These are phyloP conservation scores for Cornus suecica DNA, from an alignment of 148 eudicot species.

Conservation along the genomic window DNA sequence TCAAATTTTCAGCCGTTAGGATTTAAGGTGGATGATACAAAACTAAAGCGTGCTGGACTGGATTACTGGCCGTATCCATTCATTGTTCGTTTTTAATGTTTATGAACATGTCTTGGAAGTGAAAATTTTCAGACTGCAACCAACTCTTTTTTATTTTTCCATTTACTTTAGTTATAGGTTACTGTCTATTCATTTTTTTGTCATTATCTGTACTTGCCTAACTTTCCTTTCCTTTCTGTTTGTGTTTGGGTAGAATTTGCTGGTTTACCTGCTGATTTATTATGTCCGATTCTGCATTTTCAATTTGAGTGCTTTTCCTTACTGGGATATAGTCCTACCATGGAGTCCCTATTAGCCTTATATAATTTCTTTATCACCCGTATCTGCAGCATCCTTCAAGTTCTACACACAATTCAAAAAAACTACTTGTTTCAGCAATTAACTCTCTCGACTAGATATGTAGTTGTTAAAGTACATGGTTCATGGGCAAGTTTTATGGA, in stretches of 20 bases:
- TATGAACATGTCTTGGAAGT: background rate
- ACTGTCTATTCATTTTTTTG: background rate
- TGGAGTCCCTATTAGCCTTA: background rate
- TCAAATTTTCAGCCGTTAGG: conserved; percentile 77
- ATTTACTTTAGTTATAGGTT: no score
- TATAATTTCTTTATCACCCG: background rate
- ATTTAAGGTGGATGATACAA: conserved; percentile 72
- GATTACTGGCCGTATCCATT: conserved; percentile 99
- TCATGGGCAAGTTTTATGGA: conserved; percentile 85
- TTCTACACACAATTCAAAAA: background rate
- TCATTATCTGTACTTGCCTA: background rate
- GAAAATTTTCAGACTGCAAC: background rate
- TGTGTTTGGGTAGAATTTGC: background rate
- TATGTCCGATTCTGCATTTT: background rate
- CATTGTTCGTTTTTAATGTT: background rate
- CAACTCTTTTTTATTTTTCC: background rate
- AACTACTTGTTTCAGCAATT: conserved; percentile 20
- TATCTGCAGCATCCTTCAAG: background rate
- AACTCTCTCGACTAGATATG: conserved; percentile 57
- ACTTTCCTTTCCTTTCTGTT: no score
- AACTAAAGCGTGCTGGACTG: conserved; percentile 94
- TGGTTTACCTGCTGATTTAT: background rate
- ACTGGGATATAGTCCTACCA: no score
- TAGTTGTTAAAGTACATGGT: conserved; percentile 85
- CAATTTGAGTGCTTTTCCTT: background rate